Evolutionary conservation across 345 rosid genomes (phyloP).

Genomic region (Erucastrum elatum): DNA sequence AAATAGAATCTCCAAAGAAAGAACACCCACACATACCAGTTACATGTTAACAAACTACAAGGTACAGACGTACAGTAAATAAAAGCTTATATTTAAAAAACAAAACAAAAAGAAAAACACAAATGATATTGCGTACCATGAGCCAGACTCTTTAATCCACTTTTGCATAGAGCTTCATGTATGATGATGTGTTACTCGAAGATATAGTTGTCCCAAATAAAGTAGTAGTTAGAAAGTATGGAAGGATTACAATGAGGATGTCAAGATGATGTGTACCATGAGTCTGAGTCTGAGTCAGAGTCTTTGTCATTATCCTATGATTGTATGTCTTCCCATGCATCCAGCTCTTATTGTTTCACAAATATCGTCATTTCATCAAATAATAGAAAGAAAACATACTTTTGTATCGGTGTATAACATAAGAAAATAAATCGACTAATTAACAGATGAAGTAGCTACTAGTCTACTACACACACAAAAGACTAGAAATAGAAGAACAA

Average conservation of each 20-base stretch:
- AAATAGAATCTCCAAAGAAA: neutral
- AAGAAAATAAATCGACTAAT: neutral
- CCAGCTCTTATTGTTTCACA: conserved; percentile 21
- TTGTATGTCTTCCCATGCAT: conserved; percentile 18
- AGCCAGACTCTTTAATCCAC: neutral
- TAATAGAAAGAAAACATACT: conserved; percentile 6
- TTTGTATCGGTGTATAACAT: neutral
- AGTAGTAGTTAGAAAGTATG: neutral
- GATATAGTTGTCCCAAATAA: neutral
- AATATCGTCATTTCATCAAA: conserved; percentile 4
- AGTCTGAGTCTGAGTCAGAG: too few species aligned
- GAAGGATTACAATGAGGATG: neutral
- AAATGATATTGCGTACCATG: neutral
- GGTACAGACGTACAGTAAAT: neutral
- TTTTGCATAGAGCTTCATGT: neutral
- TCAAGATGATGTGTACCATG: neutral
- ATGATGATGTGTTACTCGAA: neutral
- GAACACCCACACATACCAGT: neutral
- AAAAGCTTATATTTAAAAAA: too few species aligned
- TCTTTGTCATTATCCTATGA: conserved; percentile 33
- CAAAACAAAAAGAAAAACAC: too few species aligned
- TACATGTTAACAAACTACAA: neutral
- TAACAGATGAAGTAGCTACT: conserved; percentile 13
- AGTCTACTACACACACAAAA: neutral
- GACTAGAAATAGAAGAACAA: conserved; percentile 15